Conservation (phyloP, 2,329 filamentous ascomycete species). For the Claviceps sp. region DNA sequence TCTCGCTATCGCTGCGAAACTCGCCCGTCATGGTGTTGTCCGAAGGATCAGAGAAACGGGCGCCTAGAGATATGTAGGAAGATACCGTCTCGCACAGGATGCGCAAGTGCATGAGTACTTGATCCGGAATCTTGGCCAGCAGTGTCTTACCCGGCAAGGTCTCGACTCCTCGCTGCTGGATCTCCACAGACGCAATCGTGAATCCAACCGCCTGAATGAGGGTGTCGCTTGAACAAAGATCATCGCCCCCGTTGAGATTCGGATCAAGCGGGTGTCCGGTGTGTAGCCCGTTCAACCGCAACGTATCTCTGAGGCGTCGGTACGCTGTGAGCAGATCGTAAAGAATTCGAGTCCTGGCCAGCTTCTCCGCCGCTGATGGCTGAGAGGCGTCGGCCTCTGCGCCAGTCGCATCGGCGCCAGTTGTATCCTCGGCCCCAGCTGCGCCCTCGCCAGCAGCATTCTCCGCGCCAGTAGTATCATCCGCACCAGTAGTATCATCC, state of each 20-base stretch:
- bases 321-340: conserved; percentile 48
- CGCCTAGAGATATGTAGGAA: conserved; percentile 69
- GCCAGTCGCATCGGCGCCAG: background rate
- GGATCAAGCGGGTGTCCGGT: conserved; percentile 22
- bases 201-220: conserved; percentile 59
- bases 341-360: conserved; percentile 18
- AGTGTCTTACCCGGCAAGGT: conserved; percentile 60
- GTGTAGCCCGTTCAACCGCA: conserved; percentile 39
- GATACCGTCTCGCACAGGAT: conserved; percentile 79
- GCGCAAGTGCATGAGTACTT: conserved; percentile 73
- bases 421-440: no score
- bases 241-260: conserved; percentile 21
- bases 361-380: background rate
- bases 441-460: no score
- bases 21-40: conserved; percentile 52
- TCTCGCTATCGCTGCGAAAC: conserved; percentile 52
- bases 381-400: conserved; percentile 4
- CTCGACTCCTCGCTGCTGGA: conserved; percentile 76
- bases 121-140: conserved; percentile 71
- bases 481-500: no score
- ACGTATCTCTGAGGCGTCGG: conserved; percentile 43
- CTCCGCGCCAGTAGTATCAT: no score
- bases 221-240: conserved; percentile 42
- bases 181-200: conserved; percentile 80
- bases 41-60: conserved; percentile 41